Percentiles rank a stretch among this genome's conserved stretches.
These are phyloP conservation scores for Vigna trinervia DNA, from an alignment of 306 rosid species.

Conservation along the genomic window DNA sequence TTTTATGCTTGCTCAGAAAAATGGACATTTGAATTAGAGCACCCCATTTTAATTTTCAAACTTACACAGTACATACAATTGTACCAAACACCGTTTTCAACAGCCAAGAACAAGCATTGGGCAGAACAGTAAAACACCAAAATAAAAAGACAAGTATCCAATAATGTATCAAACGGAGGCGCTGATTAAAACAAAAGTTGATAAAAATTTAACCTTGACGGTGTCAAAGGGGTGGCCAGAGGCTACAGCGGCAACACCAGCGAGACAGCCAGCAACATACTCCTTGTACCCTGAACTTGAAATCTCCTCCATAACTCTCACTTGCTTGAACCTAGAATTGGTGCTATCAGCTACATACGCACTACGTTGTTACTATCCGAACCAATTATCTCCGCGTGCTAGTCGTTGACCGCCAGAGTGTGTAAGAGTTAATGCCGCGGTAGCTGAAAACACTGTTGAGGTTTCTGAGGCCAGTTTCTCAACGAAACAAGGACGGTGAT, in stretches of 20 bases:
- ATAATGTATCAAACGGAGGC: neutral
- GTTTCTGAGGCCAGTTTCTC: too few species aligned
- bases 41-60: slow-evolving; percentile 20
- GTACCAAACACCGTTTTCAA: neutral
- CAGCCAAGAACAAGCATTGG: neutral
- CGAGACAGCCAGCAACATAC: slow-evolving; percentile 56
- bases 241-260: slow-evolving; percentile 54
- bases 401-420: slow-evolving; percentile 9
- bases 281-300: slow-evolving; percentile 51
- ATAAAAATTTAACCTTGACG: slow-evolving; percentile 47
- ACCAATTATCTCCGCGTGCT: neutral
- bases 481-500: too few species aligned
- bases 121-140: neutral
- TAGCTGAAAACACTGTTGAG: too few species aligned
- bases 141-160: slow-evolving; percentile 11
- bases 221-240: slow-evolving; percentile 60
- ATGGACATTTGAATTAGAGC: neutral
- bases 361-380: neutral
- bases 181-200: neutral
- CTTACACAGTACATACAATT: neutral
- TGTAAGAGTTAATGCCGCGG: too few species aligned
- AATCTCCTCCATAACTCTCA: slow-evolving; percentile 56
- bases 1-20: neutral
- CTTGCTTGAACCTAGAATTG: slow-evolving; percentile 13
- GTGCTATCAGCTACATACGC: slow-evolving; percentile 35